Evolutionary conservation across 2,329 filamentous ascomycete species (phyloP).

Genomic region (Epichloe elymi): DNA sequence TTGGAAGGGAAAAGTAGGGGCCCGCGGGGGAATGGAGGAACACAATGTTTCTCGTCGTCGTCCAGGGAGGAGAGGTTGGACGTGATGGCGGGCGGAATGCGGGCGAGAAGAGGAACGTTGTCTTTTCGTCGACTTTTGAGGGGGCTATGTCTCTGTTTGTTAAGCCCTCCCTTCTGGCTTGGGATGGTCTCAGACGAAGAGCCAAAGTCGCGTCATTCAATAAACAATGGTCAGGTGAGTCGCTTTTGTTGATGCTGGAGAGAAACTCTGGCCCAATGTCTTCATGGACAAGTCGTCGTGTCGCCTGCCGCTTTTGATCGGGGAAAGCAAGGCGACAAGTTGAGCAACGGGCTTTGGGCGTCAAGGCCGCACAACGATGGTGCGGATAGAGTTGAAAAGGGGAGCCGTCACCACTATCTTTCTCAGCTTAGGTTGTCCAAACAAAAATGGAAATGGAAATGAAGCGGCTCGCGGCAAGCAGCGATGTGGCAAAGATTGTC

Average conservation of each 20-base stretch:
- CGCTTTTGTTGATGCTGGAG: not conserved
- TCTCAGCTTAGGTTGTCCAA: not conserved
- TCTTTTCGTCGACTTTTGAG: constrained; percentile 3
- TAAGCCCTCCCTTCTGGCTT: constrained; percentile 5
- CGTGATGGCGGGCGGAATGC: constrained; percentile 1
- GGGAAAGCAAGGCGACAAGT: not conserved
- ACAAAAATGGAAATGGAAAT: not conserved
- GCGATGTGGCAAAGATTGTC: constrained; percentile 1
- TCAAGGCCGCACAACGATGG: not conserved
- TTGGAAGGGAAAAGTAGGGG: constrained; percentile 3
- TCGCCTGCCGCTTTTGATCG: not conserved
- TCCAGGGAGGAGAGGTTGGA: not conserved
- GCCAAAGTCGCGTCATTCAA: constrained; percentile 7
- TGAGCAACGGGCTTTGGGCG: not conserved
- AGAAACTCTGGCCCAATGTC: not conserved
- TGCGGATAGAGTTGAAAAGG: not conserved
- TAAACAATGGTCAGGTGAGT: constrained; percentile 4
- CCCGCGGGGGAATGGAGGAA: constrained; percentile 3
- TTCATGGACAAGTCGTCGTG: not conserved
- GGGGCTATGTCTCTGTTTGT: not conserved
- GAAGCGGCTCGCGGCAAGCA: constrained; percentile 1
- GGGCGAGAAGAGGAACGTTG: not conserved
- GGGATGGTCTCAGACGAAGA: constrained; percentile 7
- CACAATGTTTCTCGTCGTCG: not conserved
- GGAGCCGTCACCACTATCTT: not conserved